Percentiles rank a stretch among this genome's conserved stretches.
Evolutionary conservation across 495 filamentous ascomycete species (phyloP).

Genomic region (Aspergillus diversus): DNA sequence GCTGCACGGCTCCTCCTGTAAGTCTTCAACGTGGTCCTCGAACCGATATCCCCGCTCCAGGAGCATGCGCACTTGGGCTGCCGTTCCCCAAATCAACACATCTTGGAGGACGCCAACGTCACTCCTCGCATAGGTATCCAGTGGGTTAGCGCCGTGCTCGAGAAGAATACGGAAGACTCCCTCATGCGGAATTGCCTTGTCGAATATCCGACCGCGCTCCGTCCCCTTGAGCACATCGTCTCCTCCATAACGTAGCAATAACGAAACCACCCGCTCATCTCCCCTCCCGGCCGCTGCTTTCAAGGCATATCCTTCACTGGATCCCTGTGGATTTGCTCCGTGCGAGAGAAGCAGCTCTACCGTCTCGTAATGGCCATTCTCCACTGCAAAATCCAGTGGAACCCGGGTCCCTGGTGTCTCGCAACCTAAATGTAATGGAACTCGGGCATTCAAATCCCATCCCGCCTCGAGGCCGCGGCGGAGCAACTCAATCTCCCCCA

Average conservation of each 20-base stretch:
- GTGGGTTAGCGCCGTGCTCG: background rate
- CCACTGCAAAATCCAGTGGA: background rate
- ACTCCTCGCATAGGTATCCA: background rate
- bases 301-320: background rate
- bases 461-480: no score
- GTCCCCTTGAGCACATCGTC: background rate
- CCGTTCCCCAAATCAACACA: background rate
- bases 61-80: background rate
- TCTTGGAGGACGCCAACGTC: background rate
- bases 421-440: background rate
- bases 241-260: background rate
- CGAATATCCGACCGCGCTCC: background rate
- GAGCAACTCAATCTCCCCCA: no score
- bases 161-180: background rate
- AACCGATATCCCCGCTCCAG: background rate
- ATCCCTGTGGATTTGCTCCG: background rate
- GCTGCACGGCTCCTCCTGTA: background rate
- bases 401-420: background rate
- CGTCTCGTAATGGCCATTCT: background rate
- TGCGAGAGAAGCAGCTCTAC: background rate
- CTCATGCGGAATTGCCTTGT: background rate
- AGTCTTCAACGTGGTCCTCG: background rate
- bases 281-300: background rate
- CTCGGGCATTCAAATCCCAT: no score
- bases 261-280: background rate